Base-by-base conservation (phyloP, 768 basidiomycete species). In the Tylopilus plumbeoviolaceoides region DNA sequence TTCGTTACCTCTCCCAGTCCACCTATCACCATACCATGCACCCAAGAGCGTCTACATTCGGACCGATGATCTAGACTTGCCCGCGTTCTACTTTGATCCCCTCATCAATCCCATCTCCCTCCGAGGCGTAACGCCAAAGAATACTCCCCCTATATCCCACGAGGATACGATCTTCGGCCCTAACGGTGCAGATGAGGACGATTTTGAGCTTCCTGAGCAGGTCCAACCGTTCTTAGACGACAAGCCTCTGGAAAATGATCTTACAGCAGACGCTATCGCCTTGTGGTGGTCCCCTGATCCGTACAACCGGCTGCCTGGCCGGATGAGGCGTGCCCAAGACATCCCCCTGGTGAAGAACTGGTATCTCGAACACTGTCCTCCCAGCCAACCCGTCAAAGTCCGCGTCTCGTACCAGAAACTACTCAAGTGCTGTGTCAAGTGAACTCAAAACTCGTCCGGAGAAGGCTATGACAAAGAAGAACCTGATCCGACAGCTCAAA, bases 281-380 rank as follows among this genome's bases (percentile, higher is more conserved):
- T 78, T 99, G 18, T 99, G 94, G 92, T 98, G 95, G 93, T 92
- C 97, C 0, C 94, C 95, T 17, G 93, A 94, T 58, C 97, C 97
- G 2, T 98, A 98, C 68, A 88, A 84, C 63, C 84, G 91, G 48
- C 85, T 95, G 38, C 91, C 90, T 23, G 97, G 97, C 1, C 81
- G 87, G 40, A 98, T 89, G 80, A 82, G 95, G 51, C 80, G 97
- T 53, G 94, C 95, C 0, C 94, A 98, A 69, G 97, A 99, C 67
- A 70, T 99, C 1, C 94, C 95, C 3, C 77, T 98, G 48, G 91
- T 98, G 61, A 98, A 99, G 78, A 91, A 91, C 63, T 99, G 95
- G 91, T 99, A 98, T 65, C 78, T 98, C 25, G 97, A 99, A 68
- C 97, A 99, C 67, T 98, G 95, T 65, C 97, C 97, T 30, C 92